Base-by-base conservation (phyloP, 225 moss, liverwort and hornwort genomes). In the Pseudoscleropodium purum region DNA sequence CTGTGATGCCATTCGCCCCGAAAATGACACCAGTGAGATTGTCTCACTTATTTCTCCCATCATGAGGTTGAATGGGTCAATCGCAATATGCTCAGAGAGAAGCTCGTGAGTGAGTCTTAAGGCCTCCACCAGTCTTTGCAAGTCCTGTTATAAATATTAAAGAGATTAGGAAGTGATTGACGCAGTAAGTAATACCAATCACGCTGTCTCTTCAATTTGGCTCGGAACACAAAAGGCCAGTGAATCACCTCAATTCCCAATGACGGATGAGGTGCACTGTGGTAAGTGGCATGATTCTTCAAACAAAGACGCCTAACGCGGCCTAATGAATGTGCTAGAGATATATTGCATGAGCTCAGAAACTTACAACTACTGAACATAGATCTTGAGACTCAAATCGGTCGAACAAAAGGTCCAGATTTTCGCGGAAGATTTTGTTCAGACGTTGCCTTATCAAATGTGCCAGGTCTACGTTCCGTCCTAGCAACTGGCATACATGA, bases 361-460 rank as follows among this genome's bases (percentile, higher is more conserved):
- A 90, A 92, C 98, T 84, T 91, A 99, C 98, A 93, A 99, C 96
- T 66, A 99, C 91, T 87, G 95, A 94, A 72, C 97, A 97, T 18
- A 99, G 95, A 92, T 99, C 97, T 87, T 97, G 96, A 56, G 98
- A 96, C 89, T 99, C 98, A 83, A 99, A 99, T 70, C 95, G 95
- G 87, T 99, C 98, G 81, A 99, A 91, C 62, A 99, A 87, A 86
- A 95, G 95, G 87, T 99, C 96, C 83, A 99, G 87, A 82, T 99
- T 99, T 87, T 96, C 97, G 75, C 98, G 91, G 79, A 97, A 96
- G 81, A 96, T 79, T 93, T 96, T 99, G 94, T 99, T 97, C 89
- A 99, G 91, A 85, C 96, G 95, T 87, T 99, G 98, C 83, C 92
- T 93, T 88, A 99, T 80, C 84, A 96, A 91, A 92, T 95, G 96